Conservation (phyloP, 2,329 filamentous ascomycete genomes). For the Saccharata proteae region DNA sequence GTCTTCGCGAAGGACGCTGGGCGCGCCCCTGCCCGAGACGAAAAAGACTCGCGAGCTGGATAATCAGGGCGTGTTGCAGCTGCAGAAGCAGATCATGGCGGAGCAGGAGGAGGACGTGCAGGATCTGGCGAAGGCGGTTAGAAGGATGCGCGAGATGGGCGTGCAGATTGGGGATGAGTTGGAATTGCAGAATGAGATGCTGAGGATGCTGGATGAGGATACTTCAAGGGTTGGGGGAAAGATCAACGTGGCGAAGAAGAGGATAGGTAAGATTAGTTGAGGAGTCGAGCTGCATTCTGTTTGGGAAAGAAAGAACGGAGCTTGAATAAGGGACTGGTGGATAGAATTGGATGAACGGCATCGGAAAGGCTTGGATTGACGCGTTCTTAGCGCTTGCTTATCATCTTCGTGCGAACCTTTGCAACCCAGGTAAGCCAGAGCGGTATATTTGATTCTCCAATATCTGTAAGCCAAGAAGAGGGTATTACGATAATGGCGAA, state of each 20-base stretch:
- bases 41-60: constrained; percentile 65
- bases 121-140: constrained; percentile 54
- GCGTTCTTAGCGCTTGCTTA: too few species aligned
- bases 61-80: constrained; percentile 59
- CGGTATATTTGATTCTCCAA: too few species aligned
- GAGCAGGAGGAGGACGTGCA: constrained; percentile 66
- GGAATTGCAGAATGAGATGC: constrained; percentile 56
- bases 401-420: too few species aligned
- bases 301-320: too few species aligned
- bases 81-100: constrained; percentile 62
- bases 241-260: constrained; percentile 60
- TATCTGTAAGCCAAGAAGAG: too few species aligned
- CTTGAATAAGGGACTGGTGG: too few species aligned
- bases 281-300: too few species aligned
- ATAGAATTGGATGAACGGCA: too few species aligned
- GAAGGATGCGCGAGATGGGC: constrained; percentile 66
- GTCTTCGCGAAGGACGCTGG: constrained; percentile 48
- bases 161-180: constrained; percentile 64
- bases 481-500: too few species aligned
- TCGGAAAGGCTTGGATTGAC: too few species aligned
- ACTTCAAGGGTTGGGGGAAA: constrained; percentile 54
- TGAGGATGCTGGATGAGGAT: constrained; percentile 55
- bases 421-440: too few species aligned
- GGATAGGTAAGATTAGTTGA: constrained; percentile 52
- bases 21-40: constrained; percentile 61